Base-by-base conservation (phyloP, 2,329 filamentous ascomycete genomes). In the Lachnellula suecica region DNA sequence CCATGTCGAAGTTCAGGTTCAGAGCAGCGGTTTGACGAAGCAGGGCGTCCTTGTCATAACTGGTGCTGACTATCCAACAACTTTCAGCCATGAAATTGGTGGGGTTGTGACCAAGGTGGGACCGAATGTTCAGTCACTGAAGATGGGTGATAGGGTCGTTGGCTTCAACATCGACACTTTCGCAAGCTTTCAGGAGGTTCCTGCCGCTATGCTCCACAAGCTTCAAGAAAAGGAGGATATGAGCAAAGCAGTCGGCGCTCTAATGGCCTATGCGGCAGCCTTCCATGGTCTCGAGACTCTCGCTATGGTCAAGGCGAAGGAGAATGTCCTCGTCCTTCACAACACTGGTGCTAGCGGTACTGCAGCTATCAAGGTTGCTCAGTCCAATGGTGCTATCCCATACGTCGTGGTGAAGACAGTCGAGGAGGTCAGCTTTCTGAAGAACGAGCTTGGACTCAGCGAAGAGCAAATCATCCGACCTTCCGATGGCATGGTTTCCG, bases 271-370 rank as follows among this genome's bases (percentile, higher is more conserved):
- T 44, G 42, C 22, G 15, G 42, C 42, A 17, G 42, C 42, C n/a
- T 23, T 44, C 38, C 53, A 66, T 45, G 63, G 60, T 4, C 47
- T 69, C 3, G 48, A 64, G 19, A 55, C 52, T 2, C 57, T 65
- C 2, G 65, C 60, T 2, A 38, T 40, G 1, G 23, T 66, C 0
- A 31, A 54, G 8, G 9, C 25, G 2, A 52, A 47, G 15, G 61
- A 68, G 41, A 44, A 19, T 11, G 42, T 44, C 25, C 42, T 44
- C 23, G 20, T 44, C 17, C 19, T 44, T 10, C 20, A 15, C 8
- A 29, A 19, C 4, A 59, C 62, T 8, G 65, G 65, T 8, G 23
- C 17, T 10, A 46, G 27, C 23, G 62, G 63, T 13, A 35, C 41
- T 2, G 64, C 64, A 3, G 63, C 61, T 5, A 52, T 63, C 43